Conservation (phyloP, 164 flowering plant genomes). For the Vitis rupestris region DNA sequence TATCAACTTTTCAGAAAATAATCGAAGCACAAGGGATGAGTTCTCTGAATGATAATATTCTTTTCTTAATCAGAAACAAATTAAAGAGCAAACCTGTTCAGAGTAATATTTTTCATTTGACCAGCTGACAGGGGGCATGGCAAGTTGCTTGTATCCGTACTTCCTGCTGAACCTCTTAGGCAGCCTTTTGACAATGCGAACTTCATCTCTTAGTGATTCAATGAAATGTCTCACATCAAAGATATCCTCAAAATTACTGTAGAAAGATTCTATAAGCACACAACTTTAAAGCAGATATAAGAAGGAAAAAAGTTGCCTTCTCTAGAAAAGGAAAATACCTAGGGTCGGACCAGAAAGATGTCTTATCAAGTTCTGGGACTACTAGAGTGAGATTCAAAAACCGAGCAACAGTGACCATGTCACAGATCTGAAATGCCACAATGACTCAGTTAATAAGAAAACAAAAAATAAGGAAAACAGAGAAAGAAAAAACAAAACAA, state of each 20-base stretch:
- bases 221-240: constrained; percentile 87
- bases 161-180: constrained; percentile 64
- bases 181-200: constrained; percentile 71
- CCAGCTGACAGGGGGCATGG: constrained; percentile 98
- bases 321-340: constrained; percentile 43
- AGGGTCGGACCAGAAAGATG: constrained; percentile 97
- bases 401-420: constrained; percentile 95
- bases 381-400: constrained; percentile 86
- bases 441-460: constrained; percentile 3
- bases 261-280: constrained; percentile 6
- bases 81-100: constrained; percentile 58
- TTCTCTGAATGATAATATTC: neutral
- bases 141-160: constrained; percentile 45
- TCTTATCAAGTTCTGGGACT: constrained; percentile 94
- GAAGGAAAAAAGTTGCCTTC: neutral
- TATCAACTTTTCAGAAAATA: too few relatives aligned
- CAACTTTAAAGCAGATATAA: constrained; percentile 4
- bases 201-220: constrained; percentile 87
- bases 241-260: constrained; percentile 90
- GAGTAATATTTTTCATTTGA: constrained; percentile 86
- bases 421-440: constrained; percentile 75
- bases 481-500: constrained; percentile 4
- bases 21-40: too few relatives aligned
- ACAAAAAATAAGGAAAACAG: neutral
- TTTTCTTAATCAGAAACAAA: neutral